Percentiles rank a stretch among this genome's conserved stretches.
phyloP scores from a whole-genome alignment of 805 yeast genomes.

The Alloascoidea hylecoeti region DNA sequence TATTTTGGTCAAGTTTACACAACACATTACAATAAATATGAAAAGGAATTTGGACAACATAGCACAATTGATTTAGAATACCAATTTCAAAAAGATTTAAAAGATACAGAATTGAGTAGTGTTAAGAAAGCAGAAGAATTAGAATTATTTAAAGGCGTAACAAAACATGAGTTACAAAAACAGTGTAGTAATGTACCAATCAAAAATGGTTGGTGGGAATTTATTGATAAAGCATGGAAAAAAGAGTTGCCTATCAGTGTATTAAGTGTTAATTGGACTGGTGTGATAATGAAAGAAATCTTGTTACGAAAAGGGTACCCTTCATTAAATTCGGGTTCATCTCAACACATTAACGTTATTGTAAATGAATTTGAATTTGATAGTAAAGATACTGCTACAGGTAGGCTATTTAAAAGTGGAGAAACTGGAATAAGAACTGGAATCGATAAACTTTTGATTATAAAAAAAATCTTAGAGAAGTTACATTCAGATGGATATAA shows the following conservation, averaged over 20 bases:
- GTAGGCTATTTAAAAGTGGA: conserved; percentile 10
- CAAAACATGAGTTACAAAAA: conserved; percentile 14
- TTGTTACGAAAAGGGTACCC: conserved; percentile 12
- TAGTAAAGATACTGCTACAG: conserved; percentile 13
- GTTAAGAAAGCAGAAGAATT: conserved; percentile 24
- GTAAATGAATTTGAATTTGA: conserved; percentile 38
- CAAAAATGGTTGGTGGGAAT: conserved; percentile 24
- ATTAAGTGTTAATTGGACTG: conserved; percentile 53
- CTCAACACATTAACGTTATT: conserved; percentile 17
- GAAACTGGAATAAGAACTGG: conserved; percentile 32
- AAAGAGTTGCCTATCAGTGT: conserved; percentile 23
- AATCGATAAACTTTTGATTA: conserved; percentile 27
- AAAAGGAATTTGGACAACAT: conserved; percentile 16
- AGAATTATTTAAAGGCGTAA: conserved; percentile 28
- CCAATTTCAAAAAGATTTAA: conserved; percentile 29
- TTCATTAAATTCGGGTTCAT: conserved; percentile 2
- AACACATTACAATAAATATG: conserved; percentile 20
- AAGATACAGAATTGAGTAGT: conserved; percentile 32
- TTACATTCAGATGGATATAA: conserved; percentile 6
- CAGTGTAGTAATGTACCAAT: conserved; percentile 24
- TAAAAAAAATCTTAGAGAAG: conserved; percentile 11
- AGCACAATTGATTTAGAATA: conserved; percentile 25
- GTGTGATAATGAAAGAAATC: conserved; percentile 24
- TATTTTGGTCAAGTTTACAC: conserved; percentile 30
- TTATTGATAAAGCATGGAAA: conserved; percentile 13